A percentile compares a stretch with the other conserved stretches of the same genome.
Evolutionary conservation across 495 filamentous ascomycete genomes (phyloP).

Genomic region (Neurospora sp.): DNA sequence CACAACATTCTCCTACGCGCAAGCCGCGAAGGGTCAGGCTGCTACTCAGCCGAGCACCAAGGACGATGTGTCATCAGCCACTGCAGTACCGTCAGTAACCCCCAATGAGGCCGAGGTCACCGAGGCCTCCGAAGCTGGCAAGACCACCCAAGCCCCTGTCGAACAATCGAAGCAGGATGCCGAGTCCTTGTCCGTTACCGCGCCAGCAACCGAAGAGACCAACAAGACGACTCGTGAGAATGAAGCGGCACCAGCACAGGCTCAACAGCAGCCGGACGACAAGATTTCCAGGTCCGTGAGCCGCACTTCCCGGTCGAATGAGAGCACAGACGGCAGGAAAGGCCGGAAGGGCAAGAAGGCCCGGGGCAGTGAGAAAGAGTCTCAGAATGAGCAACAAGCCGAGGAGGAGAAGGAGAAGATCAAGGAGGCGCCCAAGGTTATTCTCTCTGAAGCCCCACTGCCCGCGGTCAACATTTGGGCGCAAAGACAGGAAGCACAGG

Average conservation of each 20-base stretch:
- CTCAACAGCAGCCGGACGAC: conserved; percentile 12
- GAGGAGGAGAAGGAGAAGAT: conserved; percentile 34
- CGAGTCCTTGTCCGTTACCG: conserved; percentile 11
- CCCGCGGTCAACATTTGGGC: conserved; percentile 83
- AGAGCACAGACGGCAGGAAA: conserved; percentile 32
- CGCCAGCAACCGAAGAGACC: conserved; percentile 17
- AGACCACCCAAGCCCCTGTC: conserved; percentile 13
- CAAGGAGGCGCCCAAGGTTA: conserved; percentile 42
- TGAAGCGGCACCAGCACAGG: conserved; percentile 10
- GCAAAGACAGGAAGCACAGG: conserved; percentile 56
- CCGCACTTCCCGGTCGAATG: conserved; percentile 28
- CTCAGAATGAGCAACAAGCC: conserved; percentile 31
- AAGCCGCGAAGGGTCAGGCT: conserved; percentile 75
- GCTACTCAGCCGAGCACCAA: conserved; percentile 47
- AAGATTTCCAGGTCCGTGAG: conserved; percentile 21
- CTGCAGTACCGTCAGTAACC: conserved; percentile 43
- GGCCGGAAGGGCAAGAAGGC: conserved; percentile 39
- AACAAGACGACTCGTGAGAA: conserved; percentile 11
- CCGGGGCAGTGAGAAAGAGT: conserved; percentile 34
- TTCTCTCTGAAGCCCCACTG: conserved; percentile 66
- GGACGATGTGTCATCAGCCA: conserved; percentile 46
- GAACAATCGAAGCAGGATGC: conserved; percentile 18
- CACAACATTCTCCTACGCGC: conserved; percentile 79
- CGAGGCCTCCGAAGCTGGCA: conserved; percentile 25
- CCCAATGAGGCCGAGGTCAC: conserved; percentile 46